Evolutionary conservation across 2,329 filamentous ascomycete genomes (phyloP).

Genomic region (Ophiostoma tasmaniense): DNA sequence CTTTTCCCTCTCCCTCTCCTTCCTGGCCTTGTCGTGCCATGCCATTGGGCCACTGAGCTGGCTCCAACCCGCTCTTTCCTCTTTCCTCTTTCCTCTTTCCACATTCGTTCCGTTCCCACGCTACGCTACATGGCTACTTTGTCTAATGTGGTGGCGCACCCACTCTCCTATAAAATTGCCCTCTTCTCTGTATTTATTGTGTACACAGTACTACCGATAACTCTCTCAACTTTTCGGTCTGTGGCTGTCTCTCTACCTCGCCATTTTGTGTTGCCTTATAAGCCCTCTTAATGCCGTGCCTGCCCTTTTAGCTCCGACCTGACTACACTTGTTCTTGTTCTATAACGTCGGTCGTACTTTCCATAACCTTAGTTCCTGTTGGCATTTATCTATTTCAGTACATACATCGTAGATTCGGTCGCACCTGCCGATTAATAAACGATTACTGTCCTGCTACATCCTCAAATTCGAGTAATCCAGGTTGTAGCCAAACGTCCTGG

Average conservation of each 20-base stretch:
- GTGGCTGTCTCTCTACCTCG: not conserved
- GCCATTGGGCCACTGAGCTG: constrained; percentile 10
- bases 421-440: not conserved
- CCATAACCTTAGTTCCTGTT: not conserved
- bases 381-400: not conserved
- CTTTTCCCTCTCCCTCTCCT: constrained; percentile 9
- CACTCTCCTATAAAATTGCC: not conserved
- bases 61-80: constrained; percentile 11
- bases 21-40: not conserved
- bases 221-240: not conserved
- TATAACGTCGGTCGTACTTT: not conserved
- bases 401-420: not conserved
- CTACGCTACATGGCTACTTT: not conserved
- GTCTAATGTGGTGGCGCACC: not conserved
- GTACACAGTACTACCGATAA: not conserved
- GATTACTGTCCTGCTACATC: not conserved
- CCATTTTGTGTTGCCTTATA: not conserved
- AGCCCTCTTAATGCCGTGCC: not conserved
- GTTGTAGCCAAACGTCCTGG: not conserved
- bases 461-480: not conserved
- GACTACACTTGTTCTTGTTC: not conserved
- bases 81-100: constrained; percentile 1
- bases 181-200: not conserved
- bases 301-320: not conserved
- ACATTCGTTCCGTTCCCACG: not conserved